Evolutionary conservation across 306 rosid genomes (phyloP), one percentile per base, ranked within the genome.

Genomic region (Ziziphus jujuba): DNA sequence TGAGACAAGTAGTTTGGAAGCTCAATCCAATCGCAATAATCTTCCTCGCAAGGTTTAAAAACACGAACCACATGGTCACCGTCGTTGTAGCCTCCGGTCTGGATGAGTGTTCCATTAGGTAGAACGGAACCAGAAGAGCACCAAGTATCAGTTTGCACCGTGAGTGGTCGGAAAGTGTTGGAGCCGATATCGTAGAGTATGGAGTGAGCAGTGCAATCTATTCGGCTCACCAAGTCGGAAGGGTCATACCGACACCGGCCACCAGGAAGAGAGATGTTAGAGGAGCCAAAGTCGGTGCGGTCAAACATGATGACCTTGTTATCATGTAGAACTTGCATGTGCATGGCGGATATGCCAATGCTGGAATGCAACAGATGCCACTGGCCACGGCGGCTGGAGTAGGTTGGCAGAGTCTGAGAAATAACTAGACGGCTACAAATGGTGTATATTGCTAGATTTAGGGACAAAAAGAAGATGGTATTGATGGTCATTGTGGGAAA

Each of bases 151-250:
- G 98, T 81, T 22, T 77, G 88, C 13, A 92, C 65, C 33, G 51
- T 76, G 7, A 87, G 80, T n/a, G 98, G 82, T 3, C 90, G 76
- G 44, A 89, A 60, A 1, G 88, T 60, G 77, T 87, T 84, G 24
- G 92, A 16, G 61, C 13, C 22, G 0, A 75, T 38, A 72, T 89
- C 88, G n/a, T 82, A 92, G 6, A 87, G 78, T 2, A 83, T 19
- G 0, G 97, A 92, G 77, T 92, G 98, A 64, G 98, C 91, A 0
- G 96, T 84, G 75, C 98, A 93, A 47, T 93, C 97, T 1, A 40
- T 13, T 36, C 65, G 31, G 2, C 86, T 78, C 9, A 66, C 87
- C 19, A 35, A 53, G 38, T 85, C 93, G 13, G 3, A 71, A 1
- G 76, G 78, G 74, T 82, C 64, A 0, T 51, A 10, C 21, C 91